Conservation (phyloP, 768 basidiomycete genomes). For the Lentinula edodes region DNA sequence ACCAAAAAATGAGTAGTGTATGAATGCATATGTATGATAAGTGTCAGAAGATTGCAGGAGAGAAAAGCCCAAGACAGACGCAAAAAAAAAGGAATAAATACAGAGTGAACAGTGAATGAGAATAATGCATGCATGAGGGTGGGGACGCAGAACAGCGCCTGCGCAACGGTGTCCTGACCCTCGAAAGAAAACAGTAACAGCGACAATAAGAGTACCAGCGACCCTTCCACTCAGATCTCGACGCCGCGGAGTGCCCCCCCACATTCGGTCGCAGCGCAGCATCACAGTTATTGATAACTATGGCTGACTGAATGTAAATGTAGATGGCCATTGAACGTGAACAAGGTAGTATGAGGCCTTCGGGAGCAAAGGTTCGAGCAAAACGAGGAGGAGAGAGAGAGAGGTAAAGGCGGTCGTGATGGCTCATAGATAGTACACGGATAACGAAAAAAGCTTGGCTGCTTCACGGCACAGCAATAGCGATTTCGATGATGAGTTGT, state of each 20-base stretch:
- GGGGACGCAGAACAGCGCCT: background rate
- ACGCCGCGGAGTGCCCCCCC: background rate
- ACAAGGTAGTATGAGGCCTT: background rate
- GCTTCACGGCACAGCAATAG: background rate
- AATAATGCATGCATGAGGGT: background rate
- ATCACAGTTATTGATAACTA: background rate
- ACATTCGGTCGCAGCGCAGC: background rate
- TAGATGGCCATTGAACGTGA: background rate
- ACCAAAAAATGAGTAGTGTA: background rate
- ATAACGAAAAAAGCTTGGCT: background rate
- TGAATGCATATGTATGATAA: background rate
- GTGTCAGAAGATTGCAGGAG: background rate
- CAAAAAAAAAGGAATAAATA: background rate
- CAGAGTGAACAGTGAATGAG: background rate
- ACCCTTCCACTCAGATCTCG: background rate
- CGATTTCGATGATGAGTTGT: background rate
- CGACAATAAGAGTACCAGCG: background rate
- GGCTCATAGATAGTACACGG: background rate
- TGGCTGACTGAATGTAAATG: background rate
- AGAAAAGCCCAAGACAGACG: background rate
- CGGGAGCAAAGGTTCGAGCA: background rate
- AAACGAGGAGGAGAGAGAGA: background rate
- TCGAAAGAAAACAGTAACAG: background rate
- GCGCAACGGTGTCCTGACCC: background rate
- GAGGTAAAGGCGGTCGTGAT: background rate